A percentile compares a stretch with the other conserved stretches of the same genome.
phyloP scores from a whole-genome alignment of 2,329 filamentous ascomycete species.

The Alternaria panax region DNA sequence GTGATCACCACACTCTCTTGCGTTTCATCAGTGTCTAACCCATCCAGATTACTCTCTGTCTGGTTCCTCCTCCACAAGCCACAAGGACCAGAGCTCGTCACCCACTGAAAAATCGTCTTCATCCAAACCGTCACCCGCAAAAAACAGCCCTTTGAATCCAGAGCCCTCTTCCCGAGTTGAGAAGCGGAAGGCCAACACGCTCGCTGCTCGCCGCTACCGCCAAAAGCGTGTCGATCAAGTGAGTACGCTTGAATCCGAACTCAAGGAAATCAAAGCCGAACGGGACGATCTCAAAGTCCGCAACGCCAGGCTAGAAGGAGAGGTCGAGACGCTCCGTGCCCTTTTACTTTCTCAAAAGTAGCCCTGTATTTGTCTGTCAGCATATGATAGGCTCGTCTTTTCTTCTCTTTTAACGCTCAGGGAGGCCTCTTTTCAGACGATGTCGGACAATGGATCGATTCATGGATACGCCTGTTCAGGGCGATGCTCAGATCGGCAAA shows the following conservation, averaged over 20 bases:
- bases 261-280: conserved; percentile 67
- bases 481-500: conserved; percentile 43
- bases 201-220: conserved; percentile 74
- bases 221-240: conserved; percentile 75
- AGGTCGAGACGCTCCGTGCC: conserved; percentile 67
- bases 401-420: background rate
- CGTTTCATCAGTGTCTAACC: conserved; percentile 17
- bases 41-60: conserved; percentile 34
- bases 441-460: conserved; percentile 38
- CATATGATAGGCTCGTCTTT: conserved; percentile 7
- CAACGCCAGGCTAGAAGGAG: conserved; percentile 70
- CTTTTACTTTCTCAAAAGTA: conserved; percentile 53
- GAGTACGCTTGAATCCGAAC: conserved; percentile 65
- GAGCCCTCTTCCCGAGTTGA: conserved; percentile 42
- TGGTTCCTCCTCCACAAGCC: conserved; percentile 37
- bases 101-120: conserved; percentile 36
- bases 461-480: conserved; percentile 27
- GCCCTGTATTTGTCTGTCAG: conserved; percentile 22
- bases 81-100: conserved; percentile 32
- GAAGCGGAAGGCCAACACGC: conserved; percentile 73
- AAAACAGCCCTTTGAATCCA: conserved; percentile 28
- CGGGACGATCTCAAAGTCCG: conserved; percentile 69
- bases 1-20: conserved; percentile 17
- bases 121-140: conserved; percentile 33
- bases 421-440: conserved; percentile 37